phyloP scores from a whole-genome alignment of 2,329 filamentous ascomycete genomes.

The Beauveria rudraprayagi region DNA sequence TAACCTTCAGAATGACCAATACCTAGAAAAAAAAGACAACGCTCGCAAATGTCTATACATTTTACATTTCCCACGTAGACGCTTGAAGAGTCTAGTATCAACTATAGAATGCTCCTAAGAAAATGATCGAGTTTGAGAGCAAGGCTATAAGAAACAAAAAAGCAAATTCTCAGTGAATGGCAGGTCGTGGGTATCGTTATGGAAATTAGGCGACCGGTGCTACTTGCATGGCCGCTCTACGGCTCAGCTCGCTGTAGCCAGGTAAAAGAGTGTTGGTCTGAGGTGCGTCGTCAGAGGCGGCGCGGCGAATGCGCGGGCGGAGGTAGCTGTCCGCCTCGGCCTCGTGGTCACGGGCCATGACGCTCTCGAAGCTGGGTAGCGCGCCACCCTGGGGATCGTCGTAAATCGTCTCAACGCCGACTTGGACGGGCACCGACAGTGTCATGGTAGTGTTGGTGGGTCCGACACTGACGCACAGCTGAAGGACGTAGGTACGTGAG shows the following conservation, averaged over 20 bases:
- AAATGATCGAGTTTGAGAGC: not conserved
- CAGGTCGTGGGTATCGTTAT: conserved; percentile 8
- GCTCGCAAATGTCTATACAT: not conserved
- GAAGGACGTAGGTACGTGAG: conserved; percentile 46
- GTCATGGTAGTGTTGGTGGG: conserved; percentile 35
- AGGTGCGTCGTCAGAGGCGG: conserved; percentile 23
- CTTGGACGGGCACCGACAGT: conserved; percentile 42
- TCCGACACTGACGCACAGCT: conserved; percentile 36
- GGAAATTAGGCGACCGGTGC: conserved; percentile 7
- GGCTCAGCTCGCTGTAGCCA: conserved; percentile 28
- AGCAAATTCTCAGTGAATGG: not conserved
- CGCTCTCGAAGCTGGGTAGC: conserved; percentile 43
- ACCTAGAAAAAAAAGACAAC: not conserved
- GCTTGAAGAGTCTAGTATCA: not conserved
- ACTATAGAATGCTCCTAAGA: not conserved
- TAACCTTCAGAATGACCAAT: not conserved
- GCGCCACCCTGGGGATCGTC: conserved; percentile 25
- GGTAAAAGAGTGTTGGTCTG: conserved; percentile 29
- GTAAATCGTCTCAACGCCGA: conserved; percentile 35
- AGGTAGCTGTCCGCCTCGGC: conserved; percentile 37
- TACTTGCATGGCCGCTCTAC: conserved; percentile 16
- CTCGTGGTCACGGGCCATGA: conserved; percentile 32
- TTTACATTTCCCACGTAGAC: not conserved
- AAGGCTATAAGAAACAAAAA: not conserved
- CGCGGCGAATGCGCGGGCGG: conserved; percentile 31